Evolutionary conservation across 1,139 yeast species (phyloP).

Genomic region (Entelexis paramagnoliae): DNA sequence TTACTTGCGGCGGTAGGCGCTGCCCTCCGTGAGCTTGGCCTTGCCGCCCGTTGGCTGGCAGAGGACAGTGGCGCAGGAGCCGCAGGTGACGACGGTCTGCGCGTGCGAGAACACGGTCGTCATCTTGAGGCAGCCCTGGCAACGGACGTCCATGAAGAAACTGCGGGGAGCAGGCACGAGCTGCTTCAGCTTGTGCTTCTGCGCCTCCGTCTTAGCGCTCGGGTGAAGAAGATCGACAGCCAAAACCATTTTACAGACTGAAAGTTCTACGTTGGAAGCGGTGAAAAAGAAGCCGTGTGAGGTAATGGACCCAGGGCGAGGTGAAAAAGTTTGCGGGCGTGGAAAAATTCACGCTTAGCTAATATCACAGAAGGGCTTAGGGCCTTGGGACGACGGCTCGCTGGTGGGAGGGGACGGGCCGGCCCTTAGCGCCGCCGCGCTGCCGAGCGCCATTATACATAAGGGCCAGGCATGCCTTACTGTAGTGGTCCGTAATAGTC

Average conservation of each 20-base stretch:
- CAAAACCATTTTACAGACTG: conserved; percentile 49
- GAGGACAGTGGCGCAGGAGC: conserved; percentile 93
- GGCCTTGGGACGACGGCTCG: conserved; percentile 6
- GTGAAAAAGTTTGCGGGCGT: conserved; percentile 9
- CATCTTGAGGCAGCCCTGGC: conserved; percentile 98
- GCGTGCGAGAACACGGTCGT: conserved; percentile 99
- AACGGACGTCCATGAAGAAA: conserved; percentile 98
- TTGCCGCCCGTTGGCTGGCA: conserved; percentile 99
- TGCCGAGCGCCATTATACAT: too few species aligned
- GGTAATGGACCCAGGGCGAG: conserved; percentile 9
- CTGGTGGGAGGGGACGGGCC: too few species aligned
- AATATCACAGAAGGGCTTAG: conserved; percentile 3
- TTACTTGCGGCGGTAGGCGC: conserved; percentile 99
- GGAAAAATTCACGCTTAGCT: conserved; percentile 6
- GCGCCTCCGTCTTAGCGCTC: conserved; percentile 88
- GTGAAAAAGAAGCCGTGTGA: conserved; percentile 13
- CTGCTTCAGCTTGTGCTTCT: conserved; percentile 94
- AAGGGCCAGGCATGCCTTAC: too few species aligned
- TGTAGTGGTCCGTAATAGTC: too few species aligned
- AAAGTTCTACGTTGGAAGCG: conserved; percentile 10
- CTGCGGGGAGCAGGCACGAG: conserved; percentile 98
- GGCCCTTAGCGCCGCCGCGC: too few species aligned
- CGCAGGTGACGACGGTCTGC: conserved; percentile 99
- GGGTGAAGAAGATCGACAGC: conserved; percentile 98
- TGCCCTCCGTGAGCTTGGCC: conserved; percentile 98